Evolutionary conservation across 2,329 filamentous ascomycete species (phyloP), one percentile per base, ranked within the genome.

Genomic region (Penicillium corylophilum): DNA sequence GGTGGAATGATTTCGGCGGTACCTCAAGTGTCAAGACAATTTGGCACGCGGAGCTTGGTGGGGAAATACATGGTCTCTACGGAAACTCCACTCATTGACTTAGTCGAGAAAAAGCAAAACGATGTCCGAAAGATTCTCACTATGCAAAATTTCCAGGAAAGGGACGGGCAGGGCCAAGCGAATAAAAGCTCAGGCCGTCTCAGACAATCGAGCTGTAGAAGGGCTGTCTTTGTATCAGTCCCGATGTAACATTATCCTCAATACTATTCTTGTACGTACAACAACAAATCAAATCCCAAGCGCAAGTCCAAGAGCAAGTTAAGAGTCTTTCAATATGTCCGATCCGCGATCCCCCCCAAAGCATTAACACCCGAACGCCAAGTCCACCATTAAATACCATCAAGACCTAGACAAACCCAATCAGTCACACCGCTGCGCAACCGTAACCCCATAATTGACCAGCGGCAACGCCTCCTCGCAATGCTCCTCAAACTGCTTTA

Each of bases 361-460:
- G 3, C n/a, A 36, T 18, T 16, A 36, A 20, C 16, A 20, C 16
- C 8, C 13, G 10, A 12, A 12, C 22, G 18, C 13, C 18, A 23
- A 39, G 2, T 4, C 36, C 18, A 22, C 7, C 16, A n/a, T 16
- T 15, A 1, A n/a, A 24, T 7, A 26, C 18, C 5, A 7, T 1
- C 8, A 13, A 1, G 6, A 7, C 2, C 8, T 22, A 1, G 6
- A 26, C 24, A 41, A 13, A 41, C 22, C 9, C 12, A 3, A 16
- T 53, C 36, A 53, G 33, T 51, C 18, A 28, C 44, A 50, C 36
- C 44, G 54, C 51, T 52, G 54, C 31, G 41, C 60, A 44, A 63
- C 48, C 28, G 57, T 50, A 43, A 61, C 54, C 4, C 57, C 53
- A 35, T 57, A 47, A 29, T 58, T 62, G 35, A 61, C 54, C 40